Conservation (phyloP, 1,284 basidiomycete genomes). For the Cutaneotrichosporon dermatis region DNA sequence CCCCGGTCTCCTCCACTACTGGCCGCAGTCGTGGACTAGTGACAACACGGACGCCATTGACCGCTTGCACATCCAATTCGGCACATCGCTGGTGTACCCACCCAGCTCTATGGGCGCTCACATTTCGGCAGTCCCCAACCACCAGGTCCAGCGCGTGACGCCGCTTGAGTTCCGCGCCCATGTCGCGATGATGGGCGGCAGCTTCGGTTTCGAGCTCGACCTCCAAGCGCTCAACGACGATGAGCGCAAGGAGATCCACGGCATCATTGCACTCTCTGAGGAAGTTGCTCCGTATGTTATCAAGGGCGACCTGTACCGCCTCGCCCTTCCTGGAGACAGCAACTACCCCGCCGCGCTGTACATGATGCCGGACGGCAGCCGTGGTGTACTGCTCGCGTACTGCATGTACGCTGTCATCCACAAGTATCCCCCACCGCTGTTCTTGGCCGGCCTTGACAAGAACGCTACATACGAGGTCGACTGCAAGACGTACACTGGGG, state of each 20-base stretch:
- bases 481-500: slow-evolving; percentile 10
- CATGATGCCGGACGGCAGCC: slow-evolving; percentile 6
- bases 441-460: slow-evolving; percentile 20
- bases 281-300: slow-evolving; percentile 26
- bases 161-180: slow-evolving; percentile 38
- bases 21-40: slow-evolving; percentile 32
- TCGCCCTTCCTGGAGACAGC: slow-evolving; percentile 18
- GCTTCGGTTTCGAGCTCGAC: slow-evolving; percentile 38
- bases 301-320: slow-evolving; percentile 28
- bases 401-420: slow-evolving; percentile 8
- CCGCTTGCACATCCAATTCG: slow-evolving; percentile 34
- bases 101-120: slow-evolving; percentile 31
- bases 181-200: slow-evolving; percentile 39
- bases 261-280: slow-evolving; percentile 21
- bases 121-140: slow-evolving; percentile 32
- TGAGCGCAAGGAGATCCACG: slow-evolving; percentile 22
- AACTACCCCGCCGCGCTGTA: slow-evolving; percentile 34
- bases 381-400: slow-evolving; percentile 15
- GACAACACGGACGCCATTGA: slow-evolving; percentile 38
- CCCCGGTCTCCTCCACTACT: slow-evolving; percentile 33
- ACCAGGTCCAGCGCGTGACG: slow-evolving; percentile 27
- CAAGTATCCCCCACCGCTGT: slow-evolving; percentile 12
- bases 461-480: slow-evolving; percentile 18
- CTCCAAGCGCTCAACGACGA: slow-evolving; percentile 17
- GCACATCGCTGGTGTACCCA: slow-evolving; percentile 30